These are phyloP conservation scores for Pyrenula aspistea DNA, from an alignment of 495 filamentous ascomycete species.

Conservation along the genomic window DNA sequence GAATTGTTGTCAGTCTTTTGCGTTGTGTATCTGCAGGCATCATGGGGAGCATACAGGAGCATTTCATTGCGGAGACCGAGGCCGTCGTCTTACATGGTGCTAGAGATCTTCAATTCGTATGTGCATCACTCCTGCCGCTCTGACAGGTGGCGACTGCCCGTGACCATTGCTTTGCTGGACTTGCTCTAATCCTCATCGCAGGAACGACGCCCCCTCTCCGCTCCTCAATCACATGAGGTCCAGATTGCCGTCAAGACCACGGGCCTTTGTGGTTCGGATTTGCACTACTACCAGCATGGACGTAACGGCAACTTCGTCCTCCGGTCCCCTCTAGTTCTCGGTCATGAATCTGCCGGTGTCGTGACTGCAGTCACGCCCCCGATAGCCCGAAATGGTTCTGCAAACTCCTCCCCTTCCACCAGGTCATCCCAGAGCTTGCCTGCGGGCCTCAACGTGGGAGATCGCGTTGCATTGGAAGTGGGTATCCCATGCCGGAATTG, in stretches of 20 bases:
- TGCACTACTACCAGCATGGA: constrained; percentile 77
- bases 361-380: constrained; percentile 52
- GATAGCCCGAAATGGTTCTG: constrained; percentile 47
- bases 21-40: neutral
- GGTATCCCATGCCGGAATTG: constrained; percentile 69
- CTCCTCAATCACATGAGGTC: constrained; percentile 35
- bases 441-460: constrained; percentile 29
- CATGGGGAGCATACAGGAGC: neutral
- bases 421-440: neutral
- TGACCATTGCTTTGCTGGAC: too few relatives aligned
- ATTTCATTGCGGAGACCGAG: constrained; percentile 17
- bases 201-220: neutral
- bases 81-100: constrained; percentile 61
- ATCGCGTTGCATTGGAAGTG: constrained; percentile 73
- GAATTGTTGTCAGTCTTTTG: too few relatives aligned
- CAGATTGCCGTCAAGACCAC: constrained; percentile 66
- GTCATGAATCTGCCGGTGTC: constrained; percentile 66
- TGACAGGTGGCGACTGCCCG: too few relatives aligned
- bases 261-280: constrained; percentile 73
- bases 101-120: constrained; percentile 54
- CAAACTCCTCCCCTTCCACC: constrained; percentile 10
- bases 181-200: too few relatives aligned
- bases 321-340: constrained; percentile 58
- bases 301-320: constrained; percentile 74
- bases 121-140: too few relatives aligned